These are phyloP conservation scores for Panicum virgatum DNA, from an alignment of 202 grass and related monocot genomes.

Conservation along the genomic window DNA sequence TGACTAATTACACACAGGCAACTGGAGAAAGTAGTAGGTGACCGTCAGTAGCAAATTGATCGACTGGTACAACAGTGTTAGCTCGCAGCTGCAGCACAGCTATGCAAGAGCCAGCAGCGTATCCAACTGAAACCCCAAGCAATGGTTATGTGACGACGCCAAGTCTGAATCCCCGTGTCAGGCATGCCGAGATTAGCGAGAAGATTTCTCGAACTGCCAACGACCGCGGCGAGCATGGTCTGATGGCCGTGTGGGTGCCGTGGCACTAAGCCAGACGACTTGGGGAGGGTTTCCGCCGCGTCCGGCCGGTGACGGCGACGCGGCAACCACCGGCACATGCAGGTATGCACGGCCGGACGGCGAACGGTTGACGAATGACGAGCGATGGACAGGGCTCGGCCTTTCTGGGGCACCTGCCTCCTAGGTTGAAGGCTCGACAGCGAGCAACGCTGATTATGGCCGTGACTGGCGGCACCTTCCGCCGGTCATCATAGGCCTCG, in stretches of 20 bases:
- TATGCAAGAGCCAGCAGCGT: not conserved
- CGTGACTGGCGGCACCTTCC: too few relatives aligned
- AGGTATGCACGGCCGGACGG: too few relatives aligned
- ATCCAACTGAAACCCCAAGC: not conserved
- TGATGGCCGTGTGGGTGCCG: not conserved
- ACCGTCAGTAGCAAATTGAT: too few relatives aligned
- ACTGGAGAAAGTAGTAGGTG: not conserved
- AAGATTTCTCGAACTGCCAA: not conserved
- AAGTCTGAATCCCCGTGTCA: too few relatives aligned
- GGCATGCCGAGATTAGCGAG: not conserved
- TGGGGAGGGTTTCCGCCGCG: not conserved
- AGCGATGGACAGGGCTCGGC: too few relatives aligned
- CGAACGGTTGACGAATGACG: too few relatives aligned
- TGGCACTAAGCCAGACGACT: not conserved
- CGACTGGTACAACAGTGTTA: not conserved
- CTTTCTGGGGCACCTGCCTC: too few relatives aligned
- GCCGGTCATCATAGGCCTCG: too few relatives aligned
- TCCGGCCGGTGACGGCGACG: not conserved
- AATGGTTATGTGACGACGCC: too few relatives aligned
- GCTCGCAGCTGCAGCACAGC: not conserved
- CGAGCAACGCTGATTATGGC: too few relatives aligned
- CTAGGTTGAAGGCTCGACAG: too few relatives aligned
- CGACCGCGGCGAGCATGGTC: not conserved
- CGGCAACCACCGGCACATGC: not conserved
- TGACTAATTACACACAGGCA: not conserved